These are phyloP conservation scores for Cadophora malorum DNA, from an alignment of 2,329 filamentous ascomycete species.

Conservation along the genomic window DNA sequence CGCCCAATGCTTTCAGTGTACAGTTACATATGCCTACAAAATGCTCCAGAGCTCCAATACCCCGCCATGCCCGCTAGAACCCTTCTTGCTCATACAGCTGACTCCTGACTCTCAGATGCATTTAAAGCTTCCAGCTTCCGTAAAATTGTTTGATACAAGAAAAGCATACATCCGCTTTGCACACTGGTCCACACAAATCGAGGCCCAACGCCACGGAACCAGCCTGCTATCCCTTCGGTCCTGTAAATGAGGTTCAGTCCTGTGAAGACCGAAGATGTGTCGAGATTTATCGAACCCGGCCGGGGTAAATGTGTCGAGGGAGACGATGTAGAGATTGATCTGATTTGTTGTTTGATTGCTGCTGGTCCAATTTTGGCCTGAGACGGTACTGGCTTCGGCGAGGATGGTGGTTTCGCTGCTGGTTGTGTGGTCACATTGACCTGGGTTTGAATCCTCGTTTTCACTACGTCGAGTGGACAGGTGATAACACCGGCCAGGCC, in stretches of 20 bases:
- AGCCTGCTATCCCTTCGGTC: constrained; percentile 85
- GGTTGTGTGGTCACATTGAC: constrained; percentile 57
- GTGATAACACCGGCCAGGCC: constrained; percentile 94
- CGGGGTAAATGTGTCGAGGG: constrained; percentile 82
- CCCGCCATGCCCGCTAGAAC: constrained; percentile 7
- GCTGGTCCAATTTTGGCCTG: constrained; percentile 40
- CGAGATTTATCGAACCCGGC: constrained; percentile 79
- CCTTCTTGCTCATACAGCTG: constrained; percentile 34
- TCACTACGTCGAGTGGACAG: constrained; percentile 95
- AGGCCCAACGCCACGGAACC: constrained; percentile 94
- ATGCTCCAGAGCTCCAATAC: not conserved
- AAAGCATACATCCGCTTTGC: constrained; percentile 95
- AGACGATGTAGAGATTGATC: constrained; percentile 87
- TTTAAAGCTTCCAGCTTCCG: constrained; percentile 69
- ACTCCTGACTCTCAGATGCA: constrained; percentile 33
- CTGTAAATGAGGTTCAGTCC: constrained; percentile 88
- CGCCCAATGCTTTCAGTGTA: constrained; percentile 41
- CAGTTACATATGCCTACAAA: constrained; percentile 40
- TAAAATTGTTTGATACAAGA: constrained; percentile 89
- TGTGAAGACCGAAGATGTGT: constrained; percentile 87
- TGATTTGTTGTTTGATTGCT: constrained; percentile 56
- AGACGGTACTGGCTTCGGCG: constrained; percentile 34
- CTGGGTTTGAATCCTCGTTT: constrained; percentile 95
- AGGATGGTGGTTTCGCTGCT: constrained; percentile 36
- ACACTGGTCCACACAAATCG: constrained; percentile 96